Conservation (phyloP, 2,329 filamentous ascomycete genomes). For the Trichophyton rubrum region DNA sequence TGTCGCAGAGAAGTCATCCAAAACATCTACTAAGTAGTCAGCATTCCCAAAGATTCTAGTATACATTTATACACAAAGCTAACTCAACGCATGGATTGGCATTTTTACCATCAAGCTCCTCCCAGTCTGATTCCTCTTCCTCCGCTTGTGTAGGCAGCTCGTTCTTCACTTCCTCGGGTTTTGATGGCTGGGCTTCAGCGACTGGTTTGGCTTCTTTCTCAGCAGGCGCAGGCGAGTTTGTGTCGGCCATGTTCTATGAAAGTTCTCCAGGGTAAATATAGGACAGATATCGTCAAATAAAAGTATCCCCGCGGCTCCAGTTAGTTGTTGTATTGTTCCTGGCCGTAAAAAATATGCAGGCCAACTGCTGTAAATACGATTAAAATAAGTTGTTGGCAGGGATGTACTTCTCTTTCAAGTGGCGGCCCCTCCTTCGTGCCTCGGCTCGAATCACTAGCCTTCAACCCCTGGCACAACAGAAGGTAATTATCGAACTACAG, state of each 20-base stretch:
- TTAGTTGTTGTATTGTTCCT: neutral
- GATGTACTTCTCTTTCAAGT: neutral
- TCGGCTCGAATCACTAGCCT: neutral
- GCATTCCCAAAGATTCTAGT: neutral
- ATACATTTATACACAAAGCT: neutral
- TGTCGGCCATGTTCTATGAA: neutral
- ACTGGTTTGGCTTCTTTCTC: neutral
- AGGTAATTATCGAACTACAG: too few relatives aligned
- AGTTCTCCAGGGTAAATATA: neutral
- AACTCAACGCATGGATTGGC: neutral
- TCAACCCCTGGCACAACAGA: neutral
- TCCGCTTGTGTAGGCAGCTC: slow-evolving; percentile 21
- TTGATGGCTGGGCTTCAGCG: neutral
- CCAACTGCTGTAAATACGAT: neutral
- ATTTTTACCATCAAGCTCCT: slow-evolving; percentile 71
- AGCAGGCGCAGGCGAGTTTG: neutral
- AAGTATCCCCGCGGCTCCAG: neutral
- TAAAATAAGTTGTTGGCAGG: neutral
- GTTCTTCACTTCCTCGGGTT: neutral
- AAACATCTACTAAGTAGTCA: slow-evolving; percentile 52
- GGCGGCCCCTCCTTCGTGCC: slow-evolving; percentile 3
- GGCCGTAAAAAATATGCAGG: neutral
- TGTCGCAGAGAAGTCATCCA: slow-evolving; percentile 72
- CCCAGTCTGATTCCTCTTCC: slow-evolving; percentile 78
- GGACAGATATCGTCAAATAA: neutral